Conservation (phyloP, 2,329 filamentous ascomycete genomes). For the Xylariaceae sp. region DNA sequence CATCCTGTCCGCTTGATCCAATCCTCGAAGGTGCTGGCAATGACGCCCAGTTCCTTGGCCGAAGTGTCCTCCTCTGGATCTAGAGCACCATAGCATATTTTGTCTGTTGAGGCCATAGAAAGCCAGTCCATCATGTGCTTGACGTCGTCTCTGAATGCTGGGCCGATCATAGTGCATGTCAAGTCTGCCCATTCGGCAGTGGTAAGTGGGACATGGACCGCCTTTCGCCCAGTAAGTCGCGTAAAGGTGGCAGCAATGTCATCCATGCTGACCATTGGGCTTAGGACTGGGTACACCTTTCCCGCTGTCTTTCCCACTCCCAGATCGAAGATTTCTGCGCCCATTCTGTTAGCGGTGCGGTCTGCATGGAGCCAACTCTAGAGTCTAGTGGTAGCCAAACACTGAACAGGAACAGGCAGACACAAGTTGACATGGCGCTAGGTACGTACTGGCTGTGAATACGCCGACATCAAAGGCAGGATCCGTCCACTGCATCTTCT, state of each 20-base stretch:
- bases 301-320: slow-evolving; percentile 17
- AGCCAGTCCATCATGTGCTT: slow-evolving; percentile 23
- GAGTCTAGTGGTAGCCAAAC: not conserved
- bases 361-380: not conserved
- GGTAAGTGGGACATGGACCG: slow-evolving; percentile 12
- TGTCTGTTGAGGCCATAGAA: slow-evolving; percentile 12
- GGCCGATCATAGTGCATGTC: slow-evolving; percentile 12
- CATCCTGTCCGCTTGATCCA: slow-evolving; percentile 22
- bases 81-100: slow-evolving; percentile 19
- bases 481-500: slow-evolving; percentile 15
- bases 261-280: slow-evolving; percentile 12
- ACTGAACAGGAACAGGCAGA: not conserved
- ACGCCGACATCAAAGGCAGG: slow-evolving; percentile 18
- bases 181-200: slow-evolving; percentile 19
- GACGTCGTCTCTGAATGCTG: slow-evolving; percentile 17
- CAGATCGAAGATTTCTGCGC: slow-evolving; percentile 13
- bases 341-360: slow-evolving; percentile 6
- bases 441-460: slow-evolving; percentile 18
- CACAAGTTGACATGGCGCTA: not conserved
- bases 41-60: slow-evolving; percentile 19
- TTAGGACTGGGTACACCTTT: slow-evolving; percentile 15
- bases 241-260: slow-evolving; percentile 19
- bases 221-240: slow-evolving; percentile 18
- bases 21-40: slow-evolving; percentile 20
- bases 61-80: slow-evolving; percentile 20